These are phyloP conservation scores for Helicocarpus griseus DNA, from an alignment of 2,329 filamentous ascomycete species.

Conservation along the genomic window DNA sequence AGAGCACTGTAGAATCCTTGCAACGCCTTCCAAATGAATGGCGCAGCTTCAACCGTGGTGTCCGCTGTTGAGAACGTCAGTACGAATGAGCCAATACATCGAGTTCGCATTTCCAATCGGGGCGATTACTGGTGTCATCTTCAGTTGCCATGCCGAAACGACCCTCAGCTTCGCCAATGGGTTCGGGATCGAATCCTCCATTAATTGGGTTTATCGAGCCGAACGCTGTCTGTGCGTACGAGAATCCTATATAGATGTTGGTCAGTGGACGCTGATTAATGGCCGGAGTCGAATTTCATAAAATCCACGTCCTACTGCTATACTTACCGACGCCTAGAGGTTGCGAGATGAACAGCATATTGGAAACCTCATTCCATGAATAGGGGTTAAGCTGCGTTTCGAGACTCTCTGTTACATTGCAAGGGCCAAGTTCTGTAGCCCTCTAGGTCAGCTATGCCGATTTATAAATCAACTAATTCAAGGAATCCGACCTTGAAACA, in stretches of 20 bases:
- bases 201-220: constrained; percentile 36
- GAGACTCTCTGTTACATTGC: constrained; percentile 35
- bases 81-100: neutral
- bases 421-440: constrained; percentile 34
- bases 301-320: constrained; percentile 53
- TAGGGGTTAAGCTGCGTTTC: constrained; percentile 46
- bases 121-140: constrained; percentile 31
- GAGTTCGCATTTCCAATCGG: neutral
- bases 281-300: constrained; percentile 25
- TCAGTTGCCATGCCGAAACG: constrained; percentile 43
- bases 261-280: neutral
- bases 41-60: constrained; percentile 48
- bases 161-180: constrained; percentile 34
- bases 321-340: constrained; percentile 52
- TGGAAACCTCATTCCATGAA: constrained; percentile 50
- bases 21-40: constrained; percentile 46
- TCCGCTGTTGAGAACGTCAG: constrained; percentile 21
- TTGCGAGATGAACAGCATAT: constrained; percentile 62
- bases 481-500: constrained; percentile 18
- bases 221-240: constrained; percentile 24
- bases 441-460: constrained; percentile 15
- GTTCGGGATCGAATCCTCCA: constrained; percentile 38
- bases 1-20: constrained; percentile 45
- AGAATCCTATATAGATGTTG: constrained; percentile 21
- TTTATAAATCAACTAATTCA: too few relatives aligned